Percentiles rank a stretch among this genome's conserved stretches.
phyloP scores from a whole-genome alignment of 2,329 filamentous ascomycete genomes.

The Penicillium griseofulvum region DNA sequence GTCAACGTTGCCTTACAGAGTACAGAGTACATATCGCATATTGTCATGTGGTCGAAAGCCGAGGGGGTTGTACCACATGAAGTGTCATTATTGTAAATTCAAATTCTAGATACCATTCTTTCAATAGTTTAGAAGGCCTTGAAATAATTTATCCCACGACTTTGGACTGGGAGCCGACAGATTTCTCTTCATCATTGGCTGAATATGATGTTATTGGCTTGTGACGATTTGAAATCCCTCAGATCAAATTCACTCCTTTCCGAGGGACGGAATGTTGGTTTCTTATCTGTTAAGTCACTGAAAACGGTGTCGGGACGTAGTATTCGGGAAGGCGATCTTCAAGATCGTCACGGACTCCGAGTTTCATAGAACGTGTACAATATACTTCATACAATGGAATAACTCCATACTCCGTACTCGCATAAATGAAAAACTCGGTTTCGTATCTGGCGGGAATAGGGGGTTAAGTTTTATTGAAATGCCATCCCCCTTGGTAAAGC shows the following conservation, averaged over 20 bases:
- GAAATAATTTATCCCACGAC: background rate
- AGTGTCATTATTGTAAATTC: background rate
- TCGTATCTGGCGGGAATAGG: conserved; percentile 4
- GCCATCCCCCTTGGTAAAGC: conserved; percentile 1
- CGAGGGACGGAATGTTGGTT: background rate
- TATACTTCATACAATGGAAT: background rate
- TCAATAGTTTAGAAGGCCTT: background rate
- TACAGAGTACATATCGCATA: too few relatives aligned
- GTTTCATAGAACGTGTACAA: background rate
- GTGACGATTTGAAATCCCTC: background rate
- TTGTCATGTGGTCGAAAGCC: background rate
- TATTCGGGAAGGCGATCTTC: background rate
- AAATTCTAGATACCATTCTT: conserved; percentile 1
- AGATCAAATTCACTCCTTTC: background rate
- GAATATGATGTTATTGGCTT: background rate
- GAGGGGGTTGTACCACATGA: too few relatives aligned
- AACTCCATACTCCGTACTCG: background rate
- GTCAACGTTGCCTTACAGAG: background rate
- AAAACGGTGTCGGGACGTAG: background rate
- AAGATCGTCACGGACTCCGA: background rate
- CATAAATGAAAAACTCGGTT: background rate
- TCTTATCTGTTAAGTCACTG: background rate
- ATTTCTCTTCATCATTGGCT: background rate
- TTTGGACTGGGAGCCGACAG: background rate
- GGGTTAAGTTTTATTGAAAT: background rate